Conservation (phyloP, 2,329 filamentous ascomycete species). For the Mariannaea sp. region DNA sequence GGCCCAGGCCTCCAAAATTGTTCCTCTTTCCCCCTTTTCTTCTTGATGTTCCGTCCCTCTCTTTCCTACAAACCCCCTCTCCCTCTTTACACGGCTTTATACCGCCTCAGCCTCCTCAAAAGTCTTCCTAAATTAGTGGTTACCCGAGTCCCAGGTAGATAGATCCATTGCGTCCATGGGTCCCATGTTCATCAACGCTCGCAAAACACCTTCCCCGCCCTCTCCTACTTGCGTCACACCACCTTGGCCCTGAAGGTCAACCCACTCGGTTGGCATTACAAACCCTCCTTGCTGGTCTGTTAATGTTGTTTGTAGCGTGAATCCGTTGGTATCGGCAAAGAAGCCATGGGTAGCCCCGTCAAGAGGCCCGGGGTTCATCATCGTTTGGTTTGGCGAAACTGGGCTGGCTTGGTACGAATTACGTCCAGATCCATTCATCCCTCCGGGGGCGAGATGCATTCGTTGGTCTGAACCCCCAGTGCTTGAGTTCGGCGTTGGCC, state of each 20-base stretch:
- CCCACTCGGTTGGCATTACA: slow-evolving; percentile 52
- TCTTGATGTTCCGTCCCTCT: neutral
- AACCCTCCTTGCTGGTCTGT: slow-evolving; percentile 43
- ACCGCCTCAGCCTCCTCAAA: slow-evolving; percentile 11
- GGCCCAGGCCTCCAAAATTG: neutral
- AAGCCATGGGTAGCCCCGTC: slow-evolving; percentile 46
- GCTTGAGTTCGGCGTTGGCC: slow-evolving; percentile 66
- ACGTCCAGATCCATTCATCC: slow-evolving; percentile 45
- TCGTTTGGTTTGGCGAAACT: slow-evolving; percentile 50
- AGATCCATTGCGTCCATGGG: slow-evolving; percentile 66
- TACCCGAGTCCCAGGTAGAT: slow-evolving; percentile 51
- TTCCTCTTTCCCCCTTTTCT: slow-evolving; percentile 1
- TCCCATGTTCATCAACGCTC: slow-evolving; percentile 62
- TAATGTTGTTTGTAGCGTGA: slow-evolving; percentile 38
- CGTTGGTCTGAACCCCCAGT: slow-evolving; percentile 39
- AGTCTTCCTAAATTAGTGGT: slow-evolving; percentile 32
- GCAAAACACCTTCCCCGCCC: slow-evolving; percentile 61
- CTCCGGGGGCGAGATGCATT: slow-evolving; percentile 37
- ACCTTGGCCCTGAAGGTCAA: slow-evolving; percentile 47
- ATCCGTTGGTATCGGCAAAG: slow-evolving; percentile 47
- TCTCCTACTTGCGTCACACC: slow-evolving; percentile 62
- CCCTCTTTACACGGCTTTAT: too few species aligned
- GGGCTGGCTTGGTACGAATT: slow-evolving; percentile 60
- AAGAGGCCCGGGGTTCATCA: slow-evolving; percentile 45
- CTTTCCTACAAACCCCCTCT: too few species aligned